Conservation (phyloP, 2,329 filamentous ascomycete genomes). For the Colletotrichum theobromicola region DNA sequence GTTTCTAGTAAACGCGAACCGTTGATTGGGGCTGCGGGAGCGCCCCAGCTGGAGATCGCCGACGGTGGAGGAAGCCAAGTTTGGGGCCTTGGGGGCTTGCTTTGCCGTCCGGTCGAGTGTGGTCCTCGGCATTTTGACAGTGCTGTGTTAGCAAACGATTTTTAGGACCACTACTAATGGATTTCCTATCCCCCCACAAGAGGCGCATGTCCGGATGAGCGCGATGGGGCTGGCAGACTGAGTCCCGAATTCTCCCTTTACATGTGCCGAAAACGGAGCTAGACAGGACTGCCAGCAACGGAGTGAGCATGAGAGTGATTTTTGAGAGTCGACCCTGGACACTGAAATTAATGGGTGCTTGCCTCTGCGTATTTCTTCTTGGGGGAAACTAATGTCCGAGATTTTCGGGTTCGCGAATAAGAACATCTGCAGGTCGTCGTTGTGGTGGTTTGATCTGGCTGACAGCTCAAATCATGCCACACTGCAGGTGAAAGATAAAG, state of each 20-base stretch:
- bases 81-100: not conserved
- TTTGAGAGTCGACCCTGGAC: not conserved
- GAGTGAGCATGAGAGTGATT: not conserved
- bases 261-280: conserved; percentile 20
- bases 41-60: conserved; percentile 5
- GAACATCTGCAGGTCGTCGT: not conserved
- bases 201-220: conserved; percentile 1
- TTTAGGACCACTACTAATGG: conserved; percentile 8
- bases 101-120: not conserved
- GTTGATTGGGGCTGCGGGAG: conserved; percentile 1
- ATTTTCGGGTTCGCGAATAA: not conserved
- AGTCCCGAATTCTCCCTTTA: conserved; percentile 6
- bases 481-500: not conserved
- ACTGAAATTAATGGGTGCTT: not conserved
- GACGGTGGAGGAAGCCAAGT: conserved; percentile 14
- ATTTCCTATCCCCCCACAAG: not conserved
- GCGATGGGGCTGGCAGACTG: conserved; percentile 3
- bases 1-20: not conserved
- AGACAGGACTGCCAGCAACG: not conserved
- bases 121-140: not conserved
- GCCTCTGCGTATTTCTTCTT: not conserved
- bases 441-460: not conserved
- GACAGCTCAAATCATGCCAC: not conserved
- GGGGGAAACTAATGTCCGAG: not conserved
- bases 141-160: conserved; percentile 12